Evolutionary conservation across 345 rosid species (phyloP).

Genomic region (Syzygium jambos): DNA sequence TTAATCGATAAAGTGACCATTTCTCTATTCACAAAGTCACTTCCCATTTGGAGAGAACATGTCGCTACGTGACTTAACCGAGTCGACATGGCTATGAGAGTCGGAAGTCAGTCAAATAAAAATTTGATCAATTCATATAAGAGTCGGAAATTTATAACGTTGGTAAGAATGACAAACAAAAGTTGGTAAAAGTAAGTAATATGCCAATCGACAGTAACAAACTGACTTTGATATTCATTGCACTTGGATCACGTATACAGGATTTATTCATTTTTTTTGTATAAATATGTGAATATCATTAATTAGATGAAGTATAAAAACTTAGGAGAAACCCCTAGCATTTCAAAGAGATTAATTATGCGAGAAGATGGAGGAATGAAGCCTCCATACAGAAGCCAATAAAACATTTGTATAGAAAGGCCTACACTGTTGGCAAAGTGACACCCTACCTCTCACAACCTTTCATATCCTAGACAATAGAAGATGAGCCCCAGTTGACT

Average conservation of each 20-base stretch:
- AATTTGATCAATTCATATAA: not conserved
- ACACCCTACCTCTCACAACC: too few species aligned
- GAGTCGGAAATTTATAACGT: not conserved
- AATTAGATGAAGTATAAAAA: too few species aligned
- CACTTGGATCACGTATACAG: not conserved
- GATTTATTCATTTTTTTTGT: not conserved
- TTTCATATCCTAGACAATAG: too few species aligned
- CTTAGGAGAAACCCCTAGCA: too few species aligned
- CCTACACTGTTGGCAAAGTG: too few species aligned
- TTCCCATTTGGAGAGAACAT: not conserved
- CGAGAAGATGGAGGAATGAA: too few species aligned
- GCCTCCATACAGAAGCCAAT: too few species aligned
- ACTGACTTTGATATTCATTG: not conserved
- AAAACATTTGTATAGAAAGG: too few species aligned
- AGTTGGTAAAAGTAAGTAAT: not conserved
- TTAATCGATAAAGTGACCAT: not conserved
- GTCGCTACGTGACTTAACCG: not conserved
- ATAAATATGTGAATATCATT: too few species aligned
- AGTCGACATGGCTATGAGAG: not conserved
- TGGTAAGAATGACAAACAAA: not conserved
- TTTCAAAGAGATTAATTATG: too few species aligned
- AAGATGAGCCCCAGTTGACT: too few species aligned
- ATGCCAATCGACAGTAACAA: not conserved
- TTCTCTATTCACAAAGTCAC: not conserved
- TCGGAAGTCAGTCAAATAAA: not conserved